A percentile compares a stretch with the other conserved stretches of the same genome.
These are phyloP conservation scores for Myriangium duriaei DNA, from an alignment of 2,329 filamentous ascomycete genomes.

Conservation along the genomic window DNA sequence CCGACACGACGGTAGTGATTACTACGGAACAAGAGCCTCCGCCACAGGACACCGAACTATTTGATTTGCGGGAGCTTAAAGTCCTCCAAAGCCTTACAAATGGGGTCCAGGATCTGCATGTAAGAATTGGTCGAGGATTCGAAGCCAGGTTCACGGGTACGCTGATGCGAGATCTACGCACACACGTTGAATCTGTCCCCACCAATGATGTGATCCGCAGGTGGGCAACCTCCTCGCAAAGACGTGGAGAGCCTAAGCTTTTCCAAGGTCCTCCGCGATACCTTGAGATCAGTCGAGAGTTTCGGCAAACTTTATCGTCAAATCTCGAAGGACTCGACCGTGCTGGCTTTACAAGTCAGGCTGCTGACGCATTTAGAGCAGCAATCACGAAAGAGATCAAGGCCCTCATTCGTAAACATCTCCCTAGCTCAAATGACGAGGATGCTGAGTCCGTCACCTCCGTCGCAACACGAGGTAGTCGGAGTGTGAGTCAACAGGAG, in stretches of 20 bases:
- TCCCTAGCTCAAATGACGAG: conserved; percentile 89
- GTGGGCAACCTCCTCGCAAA: conserved; percentile 68
- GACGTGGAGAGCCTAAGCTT: conserved; percentile 55
- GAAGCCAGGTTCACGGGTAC: conserved; percentile 68
- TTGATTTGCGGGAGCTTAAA: conserved; percentile 63
- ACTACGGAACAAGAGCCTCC: conserved; percentile 9
- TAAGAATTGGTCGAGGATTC: conserved; percentile 75
- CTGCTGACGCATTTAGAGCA: conserved; percentile 75
- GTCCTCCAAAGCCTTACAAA: conserved; percentile 69
- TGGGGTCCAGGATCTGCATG: conserved; percentile 63
- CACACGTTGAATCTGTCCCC: conserved; percentile 66
- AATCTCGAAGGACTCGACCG: conserved; percentile 69
- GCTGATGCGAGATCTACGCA: conserved; percentile 64
- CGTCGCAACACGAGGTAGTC: conserved; percentile 61
- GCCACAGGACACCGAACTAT: conserved; percentile 25
- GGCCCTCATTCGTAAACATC: conserved; percentile 65
- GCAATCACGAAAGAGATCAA: conserved; percentile 77
- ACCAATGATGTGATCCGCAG: conserved; percentile 63
- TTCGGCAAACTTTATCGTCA: conserved; percentile 58
- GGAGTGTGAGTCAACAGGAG: conserved; percentile 65
- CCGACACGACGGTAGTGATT: conserved; percentile 17
- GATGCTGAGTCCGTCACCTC: conserved; percentile 58
- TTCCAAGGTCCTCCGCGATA: conserved; percentile 65
- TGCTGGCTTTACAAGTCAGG: conserved; percentile 65
- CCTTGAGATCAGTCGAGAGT: conserved; percentile 54